Base-by-base conservation (phyloP, 2,329 filamentous ascomycete species). In the Cyphellophora attinorum region DNA sequence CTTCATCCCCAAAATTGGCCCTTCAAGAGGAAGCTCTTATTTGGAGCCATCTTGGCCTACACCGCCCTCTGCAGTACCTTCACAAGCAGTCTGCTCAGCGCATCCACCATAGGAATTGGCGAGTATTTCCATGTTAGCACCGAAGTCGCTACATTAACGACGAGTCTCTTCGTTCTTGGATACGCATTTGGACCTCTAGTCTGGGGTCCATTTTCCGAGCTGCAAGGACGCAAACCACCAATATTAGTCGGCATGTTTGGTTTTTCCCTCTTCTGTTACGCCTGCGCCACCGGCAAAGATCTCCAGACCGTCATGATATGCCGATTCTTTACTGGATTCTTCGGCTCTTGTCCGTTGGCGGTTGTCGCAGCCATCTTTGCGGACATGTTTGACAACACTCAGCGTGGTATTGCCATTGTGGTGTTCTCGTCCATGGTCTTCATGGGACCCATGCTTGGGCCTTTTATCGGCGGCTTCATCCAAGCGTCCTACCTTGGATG, bases 1-100 rank as follows among this genome's bases (percentile, higher is more conserved):
- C 53, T 88, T 40, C 85, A 93, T 57, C 81, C 85, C 1, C 82
- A 89, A 61, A 94, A 94, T 55, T 94, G 86, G 86, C 70, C 81
- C 0, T 52, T 82, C 35, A 73, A 64, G 53, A 88, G 83, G 65
- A 94, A 93, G 42, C 29, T 49, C 3, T 33, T 28, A 28, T 39
- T 48, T 8, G 44, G 42, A 8, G 43, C 41, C 19, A 44, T 51
- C 12, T 35, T 51, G 19, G 46, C 48, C 19, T 51, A 43, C 16
- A 49, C 47, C 29, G 47, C 44, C 25, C 31, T 51, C 17, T 76
- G 65, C 40, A 70, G 67, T 6, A 74, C 71, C 2, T 57, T 76
- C 27, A 59, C 61, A 12, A 62, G 69, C 1, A 72, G 4, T 57
- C 76, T 86, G 51, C 86, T 84, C 61, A 84, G 79, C 2, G 62